Evolutionary conservation across 192 early-diverging fungal species (phyloP), one percentile per base, ranked within the genome.

Genomic region (Entophlyctis luteolus): DNA sequence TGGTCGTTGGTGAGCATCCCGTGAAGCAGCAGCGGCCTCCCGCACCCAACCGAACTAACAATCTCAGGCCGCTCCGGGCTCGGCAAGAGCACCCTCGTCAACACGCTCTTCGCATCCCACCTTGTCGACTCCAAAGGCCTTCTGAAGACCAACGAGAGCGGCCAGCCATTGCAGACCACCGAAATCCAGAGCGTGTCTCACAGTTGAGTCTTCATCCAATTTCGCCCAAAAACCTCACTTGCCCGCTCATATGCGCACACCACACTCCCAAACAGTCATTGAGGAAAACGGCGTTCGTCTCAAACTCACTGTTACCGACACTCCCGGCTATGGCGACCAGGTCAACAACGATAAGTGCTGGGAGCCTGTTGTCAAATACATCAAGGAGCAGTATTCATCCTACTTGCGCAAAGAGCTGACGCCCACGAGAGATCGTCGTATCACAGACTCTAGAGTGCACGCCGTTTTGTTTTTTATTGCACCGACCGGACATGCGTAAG

Each of bases 301-400:
- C 75, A 88, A 88, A 80, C 84, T 99, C 70, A 96, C 94, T 65
- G 91, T 99, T 71, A 91, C 95, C 42, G 96, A 99, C 73, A 99
- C 96, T 53, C 96, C 96, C 39, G 96, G 96, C 46, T 98, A 91
- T 67, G 95, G 92, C 65, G 96, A 98, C 81, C 93, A 95, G 79
- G 93, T 96, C 68, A 98, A 99, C 86, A 99, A 99, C 82, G 95
- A 96, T 71, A 86, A 90, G 62, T 98, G 96, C 74, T 96, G 94
- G 94, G 92, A 93, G 62, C 93, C 92, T n/a, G 92, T 98, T 63
- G 87, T 94, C 74, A 96, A 96, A 80, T 94, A 95, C 84, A 97
- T 99, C 74, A 94, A 96, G 83, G 96, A 96, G 73, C 96, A 98
- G 81, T 95, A 99, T 82, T 90, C 90, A 22, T 84, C 88, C 50